phyloP scores from a whole-genome alignment of 2,329 filamentous ascomycete genomes.

The Fusarium sp. region DNA sequence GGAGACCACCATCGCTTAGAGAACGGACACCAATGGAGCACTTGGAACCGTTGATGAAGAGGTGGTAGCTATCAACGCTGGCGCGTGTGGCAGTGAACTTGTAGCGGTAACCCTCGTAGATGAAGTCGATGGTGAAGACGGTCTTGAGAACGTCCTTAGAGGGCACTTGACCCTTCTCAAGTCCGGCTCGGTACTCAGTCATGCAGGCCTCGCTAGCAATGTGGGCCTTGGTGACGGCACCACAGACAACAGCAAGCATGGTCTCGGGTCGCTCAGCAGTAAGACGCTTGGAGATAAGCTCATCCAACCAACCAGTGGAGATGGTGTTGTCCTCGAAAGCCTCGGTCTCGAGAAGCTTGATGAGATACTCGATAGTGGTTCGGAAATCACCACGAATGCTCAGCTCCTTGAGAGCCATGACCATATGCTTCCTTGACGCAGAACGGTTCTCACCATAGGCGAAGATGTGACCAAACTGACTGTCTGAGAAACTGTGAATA shows the following conservation, averaged over 20 bases:
- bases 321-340: constrained; percentile 99
- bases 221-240: constrained; percentile 94
- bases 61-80: constrained; percentile 91
- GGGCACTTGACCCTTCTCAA: constrained; percentile 97
- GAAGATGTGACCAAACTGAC: constrained; percentile 99
- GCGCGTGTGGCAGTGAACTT: constrained; percentile 98
- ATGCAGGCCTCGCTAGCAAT: constrained; percentile 92
- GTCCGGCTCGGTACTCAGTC: constrained; percentile 82
- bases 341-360: constrained; percentile 97
- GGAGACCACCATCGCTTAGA: constrained; percentile 90
- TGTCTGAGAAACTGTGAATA: constrained; percentile 99
- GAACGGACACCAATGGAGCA: constrained; percentile 92
- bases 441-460: constrained; percentile 98
- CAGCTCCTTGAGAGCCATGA: constrained; percentile 96
- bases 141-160: constrained; percentile 97
- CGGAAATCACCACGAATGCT: constrained; percentile 99
- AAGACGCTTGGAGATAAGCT: constrained; percentile 97
- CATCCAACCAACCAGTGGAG: constrained; percentile 97
- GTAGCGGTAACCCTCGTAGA: constrained; percentile 95
- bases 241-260: constrained; percentile 92
- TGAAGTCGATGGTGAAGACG: constrained; percentile 97
- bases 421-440: constrained; percentile 98
- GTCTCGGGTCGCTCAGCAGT: constrained; percentile 95
- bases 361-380: constrained; percentile 97
- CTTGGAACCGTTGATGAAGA: constrained; percentile 99